Base-by-base conservation (phyloP, 2,329 filamentous ascomycete species). In the Fusarium sp. region DNA sequence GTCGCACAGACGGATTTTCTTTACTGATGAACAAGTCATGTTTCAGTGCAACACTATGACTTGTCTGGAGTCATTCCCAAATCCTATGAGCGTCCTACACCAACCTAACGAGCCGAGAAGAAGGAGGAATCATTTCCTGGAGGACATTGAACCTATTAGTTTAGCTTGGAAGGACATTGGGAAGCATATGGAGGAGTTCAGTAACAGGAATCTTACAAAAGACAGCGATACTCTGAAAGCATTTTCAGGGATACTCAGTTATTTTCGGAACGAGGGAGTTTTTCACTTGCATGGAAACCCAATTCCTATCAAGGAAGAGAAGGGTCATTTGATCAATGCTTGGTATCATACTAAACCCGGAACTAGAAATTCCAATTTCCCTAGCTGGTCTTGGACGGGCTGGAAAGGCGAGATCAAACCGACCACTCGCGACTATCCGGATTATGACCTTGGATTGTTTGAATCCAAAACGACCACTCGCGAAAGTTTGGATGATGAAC, bases 321-420 rank as follows among this genome's bases (percentile, higher is more conserved):
- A 24, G 24, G 24, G 24, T 24, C 20, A 24, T 32, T 2, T 11
- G 0, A 54, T 54, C 11, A 54, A 54, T 20, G 25, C 25, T 5
- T 54, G 20, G 38, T 44, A 44, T 1, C 25, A 54, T 11, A 2
- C 10, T 0, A 2, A n/a, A 1, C 51, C 25, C n/a, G 38, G 6
- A 0, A 2, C 3, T 6, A 30, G 38, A 16, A 54, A 27, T 0
- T 2, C 0, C 2, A 1, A 5, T 0, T 44, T 24, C 24, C 51
- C 51, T 3, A 45, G 51, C 18, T 45, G 20, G 51, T 45, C 38
- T 22, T 54, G 27, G 51, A 54, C 2, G 3, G 25, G 27, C 8
- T 54, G 51, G 51, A 54, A 54, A 30, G 51, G 51, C 0, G 15
- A 16, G 11, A 9, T 54, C 12, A 43, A 2, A 5, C 18, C 22